Conservation (phyloP, 495 filamentous ascomycete species). For the Sphaerosporella brunnea region DNA sequence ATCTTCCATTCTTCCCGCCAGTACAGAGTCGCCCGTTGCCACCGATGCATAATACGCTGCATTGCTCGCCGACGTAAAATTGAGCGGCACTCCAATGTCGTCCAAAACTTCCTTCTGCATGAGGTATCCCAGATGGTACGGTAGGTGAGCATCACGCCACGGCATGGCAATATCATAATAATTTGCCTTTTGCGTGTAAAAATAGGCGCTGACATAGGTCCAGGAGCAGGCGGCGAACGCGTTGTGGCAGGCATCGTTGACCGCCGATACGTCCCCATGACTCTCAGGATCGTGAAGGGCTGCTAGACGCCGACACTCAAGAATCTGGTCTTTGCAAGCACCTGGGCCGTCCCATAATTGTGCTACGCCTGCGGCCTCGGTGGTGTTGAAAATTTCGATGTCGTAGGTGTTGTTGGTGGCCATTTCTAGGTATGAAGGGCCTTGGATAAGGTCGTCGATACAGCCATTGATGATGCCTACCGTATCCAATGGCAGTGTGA, state of each 20-base stretch:
- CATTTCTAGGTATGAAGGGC: slow-evolving; percentile 46
- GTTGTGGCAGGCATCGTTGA: slow-evolving; percentile 24
- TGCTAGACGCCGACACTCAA: slow-evolving; percentile 27
- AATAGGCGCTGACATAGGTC: neutral
- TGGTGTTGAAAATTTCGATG: slow-evolving; percentile 44
- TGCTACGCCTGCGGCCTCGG: slow-evolving; percentile 32
- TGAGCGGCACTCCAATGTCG: slow-evolving; percentile 44
- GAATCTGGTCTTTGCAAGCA: slow-evolving; percentile 32
- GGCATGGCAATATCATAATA: slow-evolving; percentile 41
- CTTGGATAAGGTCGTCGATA: slow-evolving; percentile 48
- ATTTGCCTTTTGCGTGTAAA: slow-evolving; percentile 24
- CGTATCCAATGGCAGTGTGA: slow-evolving; percentile 39
- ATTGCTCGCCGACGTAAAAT: slow-evolving; percentile 38
- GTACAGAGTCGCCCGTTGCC: slow-evolving; percentile 23
- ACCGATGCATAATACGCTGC: slow-evolving; percentile 36
- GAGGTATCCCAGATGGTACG: slow-evolving; percentile 42
- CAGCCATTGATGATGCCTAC: slow-evolving; percentile 55
- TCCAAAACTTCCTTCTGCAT: slow-evolving; percentile 40
- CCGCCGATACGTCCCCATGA: slow-evolving; percentile 33
- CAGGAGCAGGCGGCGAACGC: slow-evolving; percentile 4
- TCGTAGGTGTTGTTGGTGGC: slow-evolving; percentile 62
- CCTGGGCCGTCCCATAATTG: slow-evolving; percentile 32
- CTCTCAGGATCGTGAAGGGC: slow-evolving; percentile 34
- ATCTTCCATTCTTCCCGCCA: slow-evolving; percentile 33
- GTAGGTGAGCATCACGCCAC: slow-evolving; percentile 36